Percentiles rank a stretch among this genome's conserved stretches.
phyloP scores from a whole-genome alignment of 208 protist genomes.

The Acanthamoeba polyphaga region DNA sequence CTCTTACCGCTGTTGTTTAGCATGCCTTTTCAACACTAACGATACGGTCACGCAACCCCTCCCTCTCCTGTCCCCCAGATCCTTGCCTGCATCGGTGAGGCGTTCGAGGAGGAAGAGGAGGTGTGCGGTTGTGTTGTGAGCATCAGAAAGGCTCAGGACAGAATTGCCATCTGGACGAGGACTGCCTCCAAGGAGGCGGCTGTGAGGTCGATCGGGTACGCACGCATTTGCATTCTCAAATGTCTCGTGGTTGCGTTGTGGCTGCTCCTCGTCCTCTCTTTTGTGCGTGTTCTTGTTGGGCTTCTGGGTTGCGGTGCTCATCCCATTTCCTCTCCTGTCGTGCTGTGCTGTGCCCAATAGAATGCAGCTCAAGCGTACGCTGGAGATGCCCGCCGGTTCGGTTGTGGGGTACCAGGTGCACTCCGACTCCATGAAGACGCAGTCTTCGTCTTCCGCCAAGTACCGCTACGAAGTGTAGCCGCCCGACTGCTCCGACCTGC shows the following conservation, averaged over 20 bases:
- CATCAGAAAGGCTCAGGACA: slow-evolving; percentile 81
- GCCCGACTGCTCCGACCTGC: neutral
- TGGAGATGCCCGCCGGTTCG: slow-evolving; percentile 53
- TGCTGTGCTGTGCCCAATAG: neutral
- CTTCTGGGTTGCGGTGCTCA: too few relatives aligned
- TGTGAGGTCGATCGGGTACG: slow-evolving; percentile 80
- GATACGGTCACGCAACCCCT: too few relatives aligned
- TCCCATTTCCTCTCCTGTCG: neutral
- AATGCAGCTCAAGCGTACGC: slow-evolving; percentile 15
- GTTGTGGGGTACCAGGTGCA: slow-evolving; percentile 68
- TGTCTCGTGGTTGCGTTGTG: neutral
- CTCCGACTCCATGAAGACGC: slow-evolving; percentile 70
- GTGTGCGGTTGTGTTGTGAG: slow-evolving; percentile 86
- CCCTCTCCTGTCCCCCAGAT: slow-evolving; percentile 5
- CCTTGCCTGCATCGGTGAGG: slow-evolving; percentile 86
- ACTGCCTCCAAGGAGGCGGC: slow-evolving; percentile 75
- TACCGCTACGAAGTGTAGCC: slow-evolving; percentile 77
- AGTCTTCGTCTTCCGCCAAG: slow-evolving; percentile 51
- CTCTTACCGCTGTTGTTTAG: neutral
- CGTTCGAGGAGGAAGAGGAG: slow-evolving; percentile 86
- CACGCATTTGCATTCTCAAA: neutral
- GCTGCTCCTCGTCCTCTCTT: slow-evolving; percentile 31
- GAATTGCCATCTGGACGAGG: slow-evolving; percentile 87
- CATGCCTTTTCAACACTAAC: neutral
- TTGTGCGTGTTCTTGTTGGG: neutral